A percentile compares a stretch with the other conserved stretches of the same genome.
Evolutionary conservation across 768 basidiomycete species (phyloP).

Genomic region (Austroboletus festivus): DNA sequence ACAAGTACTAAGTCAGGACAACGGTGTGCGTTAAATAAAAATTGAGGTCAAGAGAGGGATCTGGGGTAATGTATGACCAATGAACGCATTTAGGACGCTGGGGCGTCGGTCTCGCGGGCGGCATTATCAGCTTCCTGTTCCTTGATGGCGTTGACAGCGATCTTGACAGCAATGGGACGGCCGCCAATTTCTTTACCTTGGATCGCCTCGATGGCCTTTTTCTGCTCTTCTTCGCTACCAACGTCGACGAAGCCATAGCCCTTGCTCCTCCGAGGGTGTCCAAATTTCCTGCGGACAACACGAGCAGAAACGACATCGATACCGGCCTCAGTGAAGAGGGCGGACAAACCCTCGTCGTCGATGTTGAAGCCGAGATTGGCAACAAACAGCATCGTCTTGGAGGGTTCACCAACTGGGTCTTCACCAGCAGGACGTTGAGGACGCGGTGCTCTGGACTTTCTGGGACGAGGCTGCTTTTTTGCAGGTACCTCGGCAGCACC

Average conservation of each 20-base stretch:
- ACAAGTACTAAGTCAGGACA: slow-evolving; percentile 33
- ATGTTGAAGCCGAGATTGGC: slow-evolving; percentile 97
- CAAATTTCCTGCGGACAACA: slow-evolving; percentile 84
- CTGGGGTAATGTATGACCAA: slow-evolving; percentile 18
- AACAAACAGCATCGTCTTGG: slow-evolving; percentile 88
- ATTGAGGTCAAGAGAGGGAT: slow-evolving; percentile 25
- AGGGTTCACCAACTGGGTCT: slow-evolving; percentile 83
- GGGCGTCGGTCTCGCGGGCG: slow-evolving; percentile 32
- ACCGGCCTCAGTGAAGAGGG: slow-evolving; percentile 84
- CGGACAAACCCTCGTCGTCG: slow-evolving; percentile 75
- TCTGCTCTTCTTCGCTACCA: slow-evolving; percentile 82
- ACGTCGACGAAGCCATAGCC: slow-evolving; percentile 99
- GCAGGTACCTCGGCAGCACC: slow-evolving; percentile 36
- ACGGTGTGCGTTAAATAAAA: slow-evolving; percentile 28
- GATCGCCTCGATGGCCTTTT: slow-evolving; percentile 83
- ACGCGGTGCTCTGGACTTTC: slow-evolving; percentile 62
- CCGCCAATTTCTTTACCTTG: slow-evolving; percentile 88
- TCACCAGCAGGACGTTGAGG: slow-evolving; percentile 70
- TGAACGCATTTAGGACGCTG: slow-evolving; percentile 21
- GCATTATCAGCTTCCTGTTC: slow-evolving; percentile 50
- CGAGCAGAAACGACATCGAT: slow-evolving; percentile 83
- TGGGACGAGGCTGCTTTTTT: slow-evolving; percentile 46
- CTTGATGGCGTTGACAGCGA: slow-evolving; percentile 83
- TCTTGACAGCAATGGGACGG: slow-evolving; percentile 86
- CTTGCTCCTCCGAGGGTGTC: slow-evolving; percentile 83